Base-by-base conservation (phyloP, 225 moss, liverwort and hornwort genomes). In the Takakia lepidozioides region DNA sequence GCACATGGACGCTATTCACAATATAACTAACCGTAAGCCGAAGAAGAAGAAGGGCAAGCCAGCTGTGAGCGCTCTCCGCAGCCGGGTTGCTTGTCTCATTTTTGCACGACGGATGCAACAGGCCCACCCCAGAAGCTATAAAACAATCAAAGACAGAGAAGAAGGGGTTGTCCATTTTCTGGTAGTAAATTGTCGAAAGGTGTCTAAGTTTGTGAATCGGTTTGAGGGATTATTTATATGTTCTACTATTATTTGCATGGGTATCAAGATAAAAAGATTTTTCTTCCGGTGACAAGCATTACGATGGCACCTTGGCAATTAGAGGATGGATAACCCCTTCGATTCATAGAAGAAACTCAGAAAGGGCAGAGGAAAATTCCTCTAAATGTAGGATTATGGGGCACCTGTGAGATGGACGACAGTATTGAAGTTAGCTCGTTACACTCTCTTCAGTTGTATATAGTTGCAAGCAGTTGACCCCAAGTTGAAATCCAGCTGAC, bases 91-190 rank as follows among this genome's bases (percentile, higher is more conserved):
- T 0, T 85, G 87, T 54, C 57, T 98, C 6, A 98, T 98, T 8
- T 98, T 98, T 42, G 98, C 98, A 0, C 65, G 91, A 0, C 75
- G 98, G 16, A 45, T 98, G 71, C 75, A 72, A 26, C 91, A 98
- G 38, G 87, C 25, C 23, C 52, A 81, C 56, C 72, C 91, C 0
- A 56, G 57, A 50, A 49, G 74, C 3, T 74, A 67, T 24, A n/a
- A n/a, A n/a, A n/a, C 80, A 66, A 24, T 59, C 74, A 37, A 69
- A 66, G 63, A 82, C 64, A 39, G 59, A 46, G 58, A 40, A 2
- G 57, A 28, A 37, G 74, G 73, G n/a, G 42, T 52, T 7, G 18
- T 71, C 0, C 59, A 26, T 27, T 70, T 70, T 39, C 19, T 71
- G 34, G 81, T 40, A 17, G 67, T 63, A 78, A 75, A 59, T 19